Conservation (phyloP, 495 filamentous ascomycete species). For the Aspergillus saccharolyticus region DNA sequence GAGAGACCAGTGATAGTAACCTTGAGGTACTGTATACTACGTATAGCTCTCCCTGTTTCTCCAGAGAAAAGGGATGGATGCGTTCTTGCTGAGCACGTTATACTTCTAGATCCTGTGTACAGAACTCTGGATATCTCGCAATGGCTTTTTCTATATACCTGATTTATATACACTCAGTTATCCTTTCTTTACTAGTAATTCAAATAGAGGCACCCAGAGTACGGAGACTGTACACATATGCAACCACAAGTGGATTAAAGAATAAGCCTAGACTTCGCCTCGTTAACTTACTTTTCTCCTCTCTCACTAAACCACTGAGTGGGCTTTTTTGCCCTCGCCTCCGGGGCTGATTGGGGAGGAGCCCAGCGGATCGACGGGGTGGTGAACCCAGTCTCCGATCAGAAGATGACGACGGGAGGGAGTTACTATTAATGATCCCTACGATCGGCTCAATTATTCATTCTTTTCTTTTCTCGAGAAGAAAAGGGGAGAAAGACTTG, state of each 20-base stretch:
- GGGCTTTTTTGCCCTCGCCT: conserved; percentile 11
- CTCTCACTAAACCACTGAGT: conserved; percentile 4
- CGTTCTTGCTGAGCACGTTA: too few relatives aligned
- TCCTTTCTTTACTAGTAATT: not conserved
- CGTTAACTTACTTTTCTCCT: conserved; percentile 2
- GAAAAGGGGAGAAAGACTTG: not conserved
- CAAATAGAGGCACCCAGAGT: too few relatives aligned
- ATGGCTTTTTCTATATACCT: not conserved
- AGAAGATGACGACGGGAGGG: not conserved
- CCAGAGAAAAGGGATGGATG: too few relatives aligned
- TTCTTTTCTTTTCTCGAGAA: not conserved
- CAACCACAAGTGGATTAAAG: not conserved
- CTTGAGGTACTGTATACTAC: too few relatives aligned
- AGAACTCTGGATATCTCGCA: too few relatives aligned
- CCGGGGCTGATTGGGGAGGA: conserved; percentile 9
- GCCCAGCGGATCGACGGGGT: conserved; percentile 7
- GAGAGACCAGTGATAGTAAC: too few relatives aligned
- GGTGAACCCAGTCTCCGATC: not conserved
- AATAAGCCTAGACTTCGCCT: conserved; percentile 8
- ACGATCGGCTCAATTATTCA: not conserved
- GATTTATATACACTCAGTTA: too few relatives aligned
- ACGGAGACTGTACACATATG: not conserved
- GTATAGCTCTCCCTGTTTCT: too few relatives aligned
- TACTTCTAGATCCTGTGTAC: too few relatives aligned
- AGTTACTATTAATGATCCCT: conserved; percentile 1